Evolutionary conservation across 1,284 basidiomycete species (phyloP).

Genomic region (Boletus calvinii): DNA sequence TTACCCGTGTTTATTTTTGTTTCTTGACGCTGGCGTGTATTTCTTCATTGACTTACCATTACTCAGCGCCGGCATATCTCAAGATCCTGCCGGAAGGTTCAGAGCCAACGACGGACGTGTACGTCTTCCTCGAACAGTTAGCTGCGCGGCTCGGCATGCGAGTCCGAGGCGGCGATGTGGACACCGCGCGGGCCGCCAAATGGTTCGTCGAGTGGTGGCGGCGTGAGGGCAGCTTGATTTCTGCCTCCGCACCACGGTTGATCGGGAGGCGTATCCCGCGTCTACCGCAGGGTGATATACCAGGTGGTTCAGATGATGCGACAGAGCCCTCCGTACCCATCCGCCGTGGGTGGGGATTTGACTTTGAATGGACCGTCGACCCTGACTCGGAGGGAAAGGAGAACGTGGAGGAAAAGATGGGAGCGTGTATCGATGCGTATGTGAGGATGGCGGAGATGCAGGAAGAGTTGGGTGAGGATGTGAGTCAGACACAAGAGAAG

Average conservation of each 20-base stretch:
- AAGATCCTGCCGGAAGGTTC: slow-evolving; percentile 54
- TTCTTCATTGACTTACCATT: slow-evolving; percentile 1
- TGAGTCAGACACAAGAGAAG: slow-evolving; percentile 71
- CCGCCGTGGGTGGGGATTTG: slow-evolving; percentile 74
- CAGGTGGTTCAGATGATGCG: not conserved
- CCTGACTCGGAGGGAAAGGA: slow-evolving; percentile 7
- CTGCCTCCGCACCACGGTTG: slow-evolving; percentile 41
- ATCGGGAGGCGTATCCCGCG: slow-evolving; percentile 16
- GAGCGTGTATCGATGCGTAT: slow-evolving; percentile 60
- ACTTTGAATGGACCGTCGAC: slow-evolving; percentile 64
- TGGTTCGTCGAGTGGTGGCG: slow-evolving; percentile 88
- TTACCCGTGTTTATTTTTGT: slow-evolving; percentile 5
- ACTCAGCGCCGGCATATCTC: slow-evolving; percentile 67
- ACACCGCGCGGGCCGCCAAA: slow-evolving; percentile 68
- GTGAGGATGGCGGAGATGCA: slow-evolving; percentile 44
- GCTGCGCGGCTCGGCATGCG: slow-evolving; percentile 79
- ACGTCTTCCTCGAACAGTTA: slow-evolving; percentile 68
- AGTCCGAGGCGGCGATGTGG: slow-evolving; percentile 68
- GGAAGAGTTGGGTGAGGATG: slow-evolving; percentile 50
- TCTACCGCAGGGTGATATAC: not conserved
- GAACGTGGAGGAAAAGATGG: slow-evolving; percentile 64
- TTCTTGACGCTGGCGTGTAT: slow-evolving; percentile 2
- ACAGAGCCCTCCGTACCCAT: slow-evolving; percentile 8
- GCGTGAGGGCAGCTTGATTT: slow-evolving; percentile 61
- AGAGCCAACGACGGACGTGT: slow-evolving; percentile 56